A percentile compares a stretch with the other conserved stretches of the same genome.
Conservation (phyloP, 1,284 basidiomycete species). For the Puccinia polysora region DNA sequence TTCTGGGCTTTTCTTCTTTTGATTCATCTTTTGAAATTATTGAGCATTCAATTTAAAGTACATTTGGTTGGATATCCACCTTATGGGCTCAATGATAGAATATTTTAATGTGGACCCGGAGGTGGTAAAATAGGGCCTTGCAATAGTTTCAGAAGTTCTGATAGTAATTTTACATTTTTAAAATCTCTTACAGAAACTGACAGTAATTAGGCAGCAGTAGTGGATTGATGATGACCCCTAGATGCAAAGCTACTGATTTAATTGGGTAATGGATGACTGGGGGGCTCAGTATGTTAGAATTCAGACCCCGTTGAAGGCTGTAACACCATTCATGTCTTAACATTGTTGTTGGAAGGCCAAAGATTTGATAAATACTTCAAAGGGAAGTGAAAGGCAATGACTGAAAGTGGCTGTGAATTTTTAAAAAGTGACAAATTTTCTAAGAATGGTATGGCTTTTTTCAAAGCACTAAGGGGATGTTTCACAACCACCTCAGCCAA, state of each 20-base stretch:
- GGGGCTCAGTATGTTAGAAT: neutral
- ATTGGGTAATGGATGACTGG: constrained; percentile 3
- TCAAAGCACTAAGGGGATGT: constrained; percentile 6
- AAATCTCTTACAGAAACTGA: neutral
- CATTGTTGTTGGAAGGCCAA: constrained; percentile 5
- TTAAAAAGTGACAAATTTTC: neutral
- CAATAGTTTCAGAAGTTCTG: neutral
- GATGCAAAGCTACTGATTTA: neutral
- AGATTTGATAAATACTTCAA: constrained; percentile 17
- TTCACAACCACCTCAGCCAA: too few relatives aligned
- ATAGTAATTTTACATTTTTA: neutral
- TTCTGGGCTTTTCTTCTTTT: neutral
- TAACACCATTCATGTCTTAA: neutral
- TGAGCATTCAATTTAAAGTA: constrained; percentile 27
- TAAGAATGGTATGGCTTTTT: neutral
- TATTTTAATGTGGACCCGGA: neutral
- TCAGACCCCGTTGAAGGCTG: neutral
- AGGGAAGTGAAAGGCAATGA: neutral
- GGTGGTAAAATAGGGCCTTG: neutral
- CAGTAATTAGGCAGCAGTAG: constrained; percentile 6
- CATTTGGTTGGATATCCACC: constrained; percentile 8
- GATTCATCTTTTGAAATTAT: neutral
- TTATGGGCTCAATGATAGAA: neutral
- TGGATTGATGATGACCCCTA: neutral
- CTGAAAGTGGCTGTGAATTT: neutral